Evolutionary conservation across 805 yeast genomes (phyloP), one percentile per base, ranked within the genome.

Genomic region (Kluyveromyces aestuarii): DNA sequence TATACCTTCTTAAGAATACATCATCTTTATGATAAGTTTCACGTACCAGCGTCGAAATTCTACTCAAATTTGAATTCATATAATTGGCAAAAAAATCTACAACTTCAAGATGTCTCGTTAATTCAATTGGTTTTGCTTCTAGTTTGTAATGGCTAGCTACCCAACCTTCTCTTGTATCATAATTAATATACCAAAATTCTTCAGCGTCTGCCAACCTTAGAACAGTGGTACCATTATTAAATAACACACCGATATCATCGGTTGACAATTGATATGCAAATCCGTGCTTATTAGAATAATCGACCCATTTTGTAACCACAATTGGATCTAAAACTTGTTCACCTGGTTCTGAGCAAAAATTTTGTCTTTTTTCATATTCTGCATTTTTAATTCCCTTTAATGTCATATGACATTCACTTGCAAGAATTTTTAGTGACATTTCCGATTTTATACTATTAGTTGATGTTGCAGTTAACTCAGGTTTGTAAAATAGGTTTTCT

Each of bases 301-400:
- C 99, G 27, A 95, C 98, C 99, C 99, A 93, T 64, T 91, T 90
- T 52, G 95, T 85, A 40, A 91, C 81, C 51, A 87, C 78, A 17
- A 80, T 77, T 11, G 90, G 95, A 53, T 78, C 76, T 48, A 64
- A 66, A 11, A 61, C 52, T 21, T 67, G 64, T 51, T 59, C 55
- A 48, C 62, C 54, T 40, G 63, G 55, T 46, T 51, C 62, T 38
- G 68, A 67, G 48, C 62, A 50, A 8, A 65, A 67, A 33, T 66
- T 67, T 72, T 71, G 69, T 55, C 70, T 67, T 37, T 72, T 65
- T 52, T 72, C 75, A 33, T 74, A 72, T 51, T 73, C 76, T 8
- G 75, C 69, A 51, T 69, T 69, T 35, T 68, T 53, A 41, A 73
- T 71, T 45, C 77, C 77, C 53, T 70, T 72, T 48, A 73, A 63